phyloP scores from a whole-genome alignment of 208 protist species.

The Trypanosoma grayi region DNA sequence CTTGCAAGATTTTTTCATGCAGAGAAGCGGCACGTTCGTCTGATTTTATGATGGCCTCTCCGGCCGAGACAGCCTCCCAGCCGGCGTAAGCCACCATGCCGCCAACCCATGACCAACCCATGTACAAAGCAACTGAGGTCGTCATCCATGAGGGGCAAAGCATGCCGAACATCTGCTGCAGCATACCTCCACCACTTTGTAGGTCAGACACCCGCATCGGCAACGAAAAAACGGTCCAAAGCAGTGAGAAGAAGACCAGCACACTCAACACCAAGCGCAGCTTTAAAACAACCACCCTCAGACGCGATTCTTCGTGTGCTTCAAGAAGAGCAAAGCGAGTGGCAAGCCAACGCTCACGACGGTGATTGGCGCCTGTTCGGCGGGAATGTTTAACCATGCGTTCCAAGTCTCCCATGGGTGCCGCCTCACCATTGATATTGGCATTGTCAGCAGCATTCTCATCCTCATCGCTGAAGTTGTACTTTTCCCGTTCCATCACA shows the following conservation, averaged over 20 bases:
- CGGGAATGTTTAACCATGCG: neutral
- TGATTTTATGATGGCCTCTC: slow-evolving; percentile 12
- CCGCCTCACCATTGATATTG: neutral
- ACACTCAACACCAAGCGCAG: slow-evolving; percentile 21
- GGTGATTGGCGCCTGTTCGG: neutral
- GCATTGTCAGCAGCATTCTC: neutral
- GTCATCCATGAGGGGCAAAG: slow-evolving; percentile 24
- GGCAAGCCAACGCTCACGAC: slow-evolving; percentile 15
- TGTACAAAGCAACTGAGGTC: slow-evolving; percentile 8
- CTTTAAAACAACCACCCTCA: slow-evolving; percentile 13
- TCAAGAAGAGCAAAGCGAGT: slow-evolving; percentile 27
- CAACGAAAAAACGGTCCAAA: slow-evolving; percentile 23
- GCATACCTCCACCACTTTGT: neutral
- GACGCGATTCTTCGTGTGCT: slow-evolving; percentile 7
- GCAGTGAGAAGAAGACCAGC: slow-evolving; percentile 6
- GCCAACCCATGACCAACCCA: slow-evolving; percentile 28
- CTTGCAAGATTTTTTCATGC: slow-evolving; percentile 22
- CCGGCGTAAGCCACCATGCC: slow-evolving; percentile 23
- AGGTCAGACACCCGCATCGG: slow-evolving; percentile 13
- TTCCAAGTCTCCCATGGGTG: neutral
- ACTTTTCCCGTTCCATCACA: slow-evolving; percentile 26
- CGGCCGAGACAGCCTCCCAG: slow-evolving; percentile 20
- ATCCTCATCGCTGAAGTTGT: neutral
- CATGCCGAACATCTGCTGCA: neutral
- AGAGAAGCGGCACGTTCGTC: slow-evolving; percentile 2